A percentile compares a stretch with the other conserved stretches of the same genome.
These are phyloP conservation scores for Seminavis robusta DNA, from an alignment of 108 stramenopile genomes.

Conservation along the genomic window DNA sequence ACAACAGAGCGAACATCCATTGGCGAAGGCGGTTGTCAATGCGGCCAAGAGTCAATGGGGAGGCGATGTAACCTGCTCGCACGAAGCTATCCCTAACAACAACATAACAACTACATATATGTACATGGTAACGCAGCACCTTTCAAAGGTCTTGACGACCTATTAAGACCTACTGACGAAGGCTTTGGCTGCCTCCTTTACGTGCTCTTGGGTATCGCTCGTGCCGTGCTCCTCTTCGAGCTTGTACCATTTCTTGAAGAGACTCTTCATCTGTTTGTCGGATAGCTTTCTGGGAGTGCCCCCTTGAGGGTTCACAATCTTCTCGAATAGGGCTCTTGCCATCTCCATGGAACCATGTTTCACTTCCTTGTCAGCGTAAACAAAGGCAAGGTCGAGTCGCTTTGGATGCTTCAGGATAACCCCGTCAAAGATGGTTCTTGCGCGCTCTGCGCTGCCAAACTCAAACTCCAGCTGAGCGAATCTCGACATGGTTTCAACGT, in stretches of 20 bases:
- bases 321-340: slow-evolving; percentile 79
- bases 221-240: slow-evolving; percentile 90
- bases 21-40: slow-evolving; percentile 66
- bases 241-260: slow-evolving; percentile 95
- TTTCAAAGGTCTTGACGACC: too few species aligned
- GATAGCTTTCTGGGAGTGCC: slow-evolving; percentile 51
- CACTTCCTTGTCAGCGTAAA: slow-evolving; percentile 94
- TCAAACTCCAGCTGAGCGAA: slow-evolving; percentile 94
- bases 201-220: slow-evolving; percentile 65
- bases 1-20: slow-evolving; percentile 63
- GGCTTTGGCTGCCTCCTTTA: slow-evolving; percentile 88
- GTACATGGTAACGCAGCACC: too few species aligned
- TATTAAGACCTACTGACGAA: slow-evolving; percentile 63
- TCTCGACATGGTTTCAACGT: slow-evolving; percentile 84
- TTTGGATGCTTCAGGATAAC: slow-evolving; percentile 85
- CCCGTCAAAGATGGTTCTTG: slow-evolving; percentile 89
- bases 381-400: slow-evolving; percentile 90
- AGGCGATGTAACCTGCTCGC: slow-evolving; percentile 27
- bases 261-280: slow-evolving; percentile 94
- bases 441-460: slow-evolving; percentile 82
- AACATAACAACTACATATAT: too few species aligned
- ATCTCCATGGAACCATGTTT: slow-evolving; percentile 79
- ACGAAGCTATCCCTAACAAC: too few species aligned
- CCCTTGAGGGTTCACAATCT: slow-evolving; percentile 20
- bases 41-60: slow-evolving; percentile 55